Percentiles rank a stretch among this genome's conserved stretches.
Conservation (phyloP, 2,329 filamentous ascomycete genomes). For the Alternaria arborescens region DNA sequence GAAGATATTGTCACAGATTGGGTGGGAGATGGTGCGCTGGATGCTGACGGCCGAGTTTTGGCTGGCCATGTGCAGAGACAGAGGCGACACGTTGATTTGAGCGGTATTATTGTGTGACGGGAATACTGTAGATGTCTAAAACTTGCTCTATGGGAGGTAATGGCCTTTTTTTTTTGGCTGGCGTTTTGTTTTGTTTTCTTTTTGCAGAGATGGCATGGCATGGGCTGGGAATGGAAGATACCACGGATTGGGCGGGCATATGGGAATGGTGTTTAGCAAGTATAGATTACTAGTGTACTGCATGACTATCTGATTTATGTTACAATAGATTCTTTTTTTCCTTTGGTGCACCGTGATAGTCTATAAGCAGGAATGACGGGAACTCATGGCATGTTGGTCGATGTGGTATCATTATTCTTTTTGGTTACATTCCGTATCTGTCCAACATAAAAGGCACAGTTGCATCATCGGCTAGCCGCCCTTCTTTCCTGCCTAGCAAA, state of each 20-base stretch:
- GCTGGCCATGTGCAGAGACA: constrained; percentile 27
- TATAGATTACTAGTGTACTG: not conserved
- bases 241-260: constrained; percentile 15
- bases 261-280: not conserved
- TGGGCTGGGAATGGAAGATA: constrained; percentile 13
- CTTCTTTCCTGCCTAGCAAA: not conserved
- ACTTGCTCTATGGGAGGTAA: not conserved
- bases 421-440: not conserved
- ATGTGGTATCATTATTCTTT: constrained; percentile 4
- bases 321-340: not conserved
- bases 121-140: constrained; percentile 39
- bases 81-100: constrained; percentile 38
- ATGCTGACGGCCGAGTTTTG: constrained; percentile 18
- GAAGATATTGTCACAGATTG: constrained; percentile 35
- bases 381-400: not conserved
- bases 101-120: constrained; percentile 38
- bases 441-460: not conserved
- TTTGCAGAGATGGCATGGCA: not conserved
- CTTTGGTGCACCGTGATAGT: not conserved
- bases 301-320: not conserved
- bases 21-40: constrained; percentile 31
- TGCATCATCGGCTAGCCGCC: not conserved
- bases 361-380: not conserved
- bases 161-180: not conserved
- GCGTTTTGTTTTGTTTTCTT: constrained; percentile 2